Conservation (phyloP, 176 grass and related monocot genomes). For the Lolium multiflorum region DNA sequence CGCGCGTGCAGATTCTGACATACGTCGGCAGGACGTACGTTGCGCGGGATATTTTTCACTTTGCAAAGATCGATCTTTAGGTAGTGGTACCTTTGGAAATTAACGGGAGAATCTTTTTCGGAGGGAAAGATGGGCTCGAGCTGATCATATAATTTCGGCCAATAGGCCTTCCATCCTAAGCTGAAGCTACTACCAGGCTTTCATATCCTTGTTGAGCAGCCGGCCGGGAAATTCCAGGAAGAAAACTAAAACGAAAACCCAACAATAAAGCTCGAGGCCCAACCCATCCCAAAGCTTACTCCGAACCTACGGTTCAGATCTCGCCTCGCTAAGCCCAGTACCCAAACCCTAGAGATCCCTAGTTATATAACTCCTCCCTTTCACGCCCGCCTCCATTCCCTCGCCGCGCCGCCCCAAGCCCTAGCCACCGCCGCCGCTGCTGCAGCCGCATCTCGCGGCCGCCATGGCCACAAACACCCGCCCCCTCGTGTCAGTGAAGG, state of each 20-base stretch:
- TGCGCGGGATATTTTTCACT: too few species aligned
- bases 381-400: neutral
- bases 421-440: conserved; percentile 28
- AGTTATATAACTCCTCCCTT: conserved; percentile 5
- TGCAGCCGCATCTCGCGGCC: neutral
- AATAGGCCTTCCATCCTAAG: too few species aligned
- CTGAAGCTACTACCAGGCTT: too few species aligned
- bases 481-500: conserved; percentile 65
- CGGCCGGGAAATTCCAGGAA: neutral
- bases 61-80: too few species aligned
- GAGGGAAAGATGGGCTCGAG: too few species aligned
- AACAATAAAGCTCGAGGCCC: neutral
- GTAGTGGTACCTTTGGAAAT: too few species aligned
- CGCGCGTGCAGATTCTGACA: too few species aligned
- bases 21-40: too few species aligned
- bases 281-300: conserved; percentile 25
- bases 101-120: too few species aligned
- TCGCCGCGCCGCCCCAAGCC: conserved; percentile 18
- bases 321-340: neutral
- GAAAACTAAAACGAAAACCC: neutral
- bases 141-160: too few species aligned
- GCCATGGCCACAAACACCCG: conserved; percentile 56
- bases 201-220: too few species aligned
- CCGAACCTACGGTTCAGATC: conserved; percentile 23
- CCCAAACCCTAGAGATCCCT: conserved; percentile 41